phyloP scores from a whole-genome alignment of 306 rosid species.

The Trifolium repens region DNA sequence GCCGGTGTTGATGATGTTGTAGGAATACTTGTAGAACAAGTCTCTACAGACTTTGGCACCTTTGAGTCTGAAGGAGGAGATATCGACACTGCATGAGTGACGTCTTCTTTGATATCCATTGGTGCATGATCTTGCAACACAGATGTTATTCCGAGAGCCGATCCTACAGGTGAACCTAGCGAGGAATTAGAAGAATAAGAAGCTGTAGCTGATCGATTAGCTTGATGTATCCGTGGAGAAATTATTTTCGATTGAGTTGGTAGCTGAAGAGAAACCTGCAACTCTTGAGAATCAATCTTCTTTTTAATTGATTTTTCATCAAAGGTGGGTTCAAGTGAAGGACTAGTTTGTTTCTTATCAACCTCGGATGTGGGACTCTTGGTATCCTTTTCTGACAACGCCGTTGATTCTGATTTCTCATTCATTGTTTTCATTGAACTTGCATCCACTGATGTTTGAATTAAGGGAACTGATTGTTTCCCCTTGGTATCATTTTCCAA shows the following conservation, averaged over 20 bases:
- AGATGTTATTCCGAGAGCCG: constrained; percentile 86
- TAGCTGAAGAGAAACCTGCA: constrained; percentile 60
- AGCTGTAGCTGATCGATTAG: constrained; percentile 58
- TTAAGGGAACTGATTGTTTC: constrained; percentile 2
- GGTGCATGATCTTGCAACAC: constrained; percentile 77
- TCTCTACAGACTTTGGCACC: constrained; percentile 45
- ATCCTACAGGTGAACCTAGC: constrained; percentile 69
- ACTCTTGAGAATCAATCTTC: constrained; percentile 51
- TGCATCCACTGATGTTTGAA: constrained; percentile 20
- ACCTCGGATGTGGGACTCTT: constrained; percentile 36
- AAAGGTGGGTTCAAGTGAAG: constrained; percentile 7
- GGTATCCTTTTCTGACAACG: constrained; percentile 31
- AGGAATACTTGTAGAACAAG: constrained; percentile 44
- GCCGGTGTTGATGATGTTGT: constrained; percentile 43
- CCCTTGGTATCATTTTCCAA: constrained; percentile 26
- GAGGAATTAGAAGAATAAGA: constrained; percentile 59
- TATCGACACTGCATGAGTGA: constrained; percentile 44
- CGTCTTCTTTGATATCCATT: constrained; percentile 52
- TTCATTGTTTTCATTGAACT: constrained; percentile 36
- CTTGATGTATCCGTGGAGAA: constrained; percentile 63
- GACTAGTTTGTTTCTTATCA: constrained; percentile 36
- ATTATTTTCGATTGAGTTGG: constrained; percentile 74
- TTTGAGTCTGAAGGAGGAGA: constrained; percentile 48
- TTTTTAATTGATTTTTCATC: constrained; percentile 37
- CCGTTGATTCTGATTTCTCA: constrained; percentile 37